phyloP scores from a whole-genome alignment of 2,329 filamentous ascomycete species.

The Cordyceps cicadae region DNA sequence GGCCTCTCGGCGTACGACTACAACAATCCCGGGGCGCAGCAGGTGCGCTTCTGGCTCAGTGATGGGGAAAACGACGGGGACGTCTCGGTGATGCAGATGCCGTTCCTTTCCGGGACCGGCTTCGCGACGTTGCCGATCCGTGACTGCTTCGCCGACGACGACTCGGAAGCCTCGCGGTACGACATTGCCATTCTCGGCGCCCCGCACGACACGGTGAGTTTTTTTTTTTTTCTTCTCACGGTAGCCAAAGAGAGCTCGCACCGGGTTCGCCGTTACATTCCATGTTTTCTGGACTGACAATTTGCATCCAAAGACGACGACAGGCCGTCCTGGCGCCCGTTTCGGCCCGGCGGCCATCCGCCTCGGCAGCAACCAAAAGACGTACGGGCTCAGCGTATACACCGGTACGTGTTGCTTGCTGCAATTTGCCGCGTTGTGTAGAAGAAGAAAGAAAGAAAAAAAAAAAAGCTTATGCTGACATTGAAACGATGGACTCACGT shows the following conservation, averaged over 20 bases:
- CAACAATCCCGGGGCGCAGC: constrained; percentile 12
- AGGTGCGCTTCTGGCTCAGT: constrained; percentile 15
- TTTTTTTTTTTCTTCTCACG: neutral
- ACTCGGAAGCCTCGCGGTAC: constrained; percentile 12
- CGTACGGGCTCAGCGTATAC: constrained; percentile 17
- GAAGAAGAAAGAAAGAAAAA: no score
- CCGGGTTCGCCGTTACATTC: no score
- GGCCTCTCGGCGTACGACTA: constrained; percentile 7
- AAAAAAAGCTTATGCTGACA: neutral
- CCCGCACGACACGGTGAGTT: constrained; percentile 22
- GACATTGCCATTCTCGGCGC: constrained; percentile 24
- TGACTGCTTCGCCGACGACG: constrained; percentile 19
- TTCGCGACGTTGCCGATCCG: constrained; percentile 20
- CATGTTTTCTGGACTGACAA: neutral
- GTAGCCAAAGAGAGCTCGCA: no score
- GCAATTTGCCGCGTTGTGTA: no score
- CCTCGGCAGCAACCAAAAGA: constrained; percentile 60
- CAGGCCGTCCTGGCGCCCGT: constrained; percentile 34
- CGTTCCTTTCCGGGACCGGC: constrained; percentile 14
- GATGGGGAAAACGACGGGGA: constrained; percentile 10
- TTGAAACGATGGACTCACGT: neutral
- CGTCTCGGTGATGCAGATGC: constrained; percentile 12
- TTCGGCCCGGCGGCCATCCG: constrained; percentile 80
- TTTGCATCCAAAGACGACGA: constrained; percentile 14
- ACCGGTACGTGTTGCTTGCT: constrained; percentile 11